Base-by-base conservation (phyloP, 345 rosid genomes). In the Eucalyptus pauciflora region DNA sequence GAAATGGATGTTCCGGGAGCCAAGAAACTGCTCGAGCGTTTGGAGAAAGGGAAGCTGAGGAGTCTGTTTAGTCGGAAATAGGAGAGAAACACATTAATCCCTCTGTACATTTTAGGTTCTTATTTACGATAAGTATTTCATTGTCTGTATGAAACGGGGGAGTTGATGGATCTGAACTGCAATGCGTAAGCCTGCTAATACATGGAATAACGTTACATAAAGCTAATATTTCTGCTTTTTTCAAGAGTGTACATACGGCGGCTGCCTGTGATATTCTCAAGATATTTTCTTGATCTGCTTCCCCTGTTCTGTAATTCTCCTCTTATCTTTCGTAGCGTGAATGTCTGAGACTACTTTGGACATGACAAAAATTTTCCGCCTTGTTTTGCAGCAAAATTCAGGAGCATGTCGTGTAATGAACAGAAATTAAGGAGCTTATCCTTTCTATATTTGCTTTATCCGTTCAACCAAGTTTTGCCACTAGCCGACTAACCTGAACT, bases 1-100 rank as follows among this genome's bases (percentile, higher is more conserved):
- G 99, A 98, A 90, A 92, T 97, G 95, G 99, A 97, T 86, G 93
- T 96, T 88, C 97, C 99, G 0, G 99, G 99, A 87, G 92, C 99
- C 2, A 98, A 93, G 91, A 98, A 96, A 93, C 95, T 98, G 87
- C 98, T 97, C 2, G 98, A 97, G 89, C 92, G 96, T 64, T 83
- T 98, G 89, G 97, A 96, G 93, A 95, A 96, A 93, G 96, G 99
- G 87, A 96, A 93, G 89, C 62, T 98, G 79, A 95, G 93, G 89
- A 93, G 94, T 89, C 89, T 98, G 91, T 95, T 97, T 88, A 89
- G 91, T 86, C 93, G 95, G 92, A 97, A 97, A 94, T 95, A 94
- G 90, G 67, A 86, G 45, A 87, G 58, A 60, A 43, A 27, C 45
- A 50, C 54, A 89, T 60, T 56, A 90, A 92, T 90, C 85, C 60